Evolutionary conservation across 2,329 filamentous ascomycete species (phyloP).

Genomic region (Lasiodiplodia gonubiensis): DNA sequence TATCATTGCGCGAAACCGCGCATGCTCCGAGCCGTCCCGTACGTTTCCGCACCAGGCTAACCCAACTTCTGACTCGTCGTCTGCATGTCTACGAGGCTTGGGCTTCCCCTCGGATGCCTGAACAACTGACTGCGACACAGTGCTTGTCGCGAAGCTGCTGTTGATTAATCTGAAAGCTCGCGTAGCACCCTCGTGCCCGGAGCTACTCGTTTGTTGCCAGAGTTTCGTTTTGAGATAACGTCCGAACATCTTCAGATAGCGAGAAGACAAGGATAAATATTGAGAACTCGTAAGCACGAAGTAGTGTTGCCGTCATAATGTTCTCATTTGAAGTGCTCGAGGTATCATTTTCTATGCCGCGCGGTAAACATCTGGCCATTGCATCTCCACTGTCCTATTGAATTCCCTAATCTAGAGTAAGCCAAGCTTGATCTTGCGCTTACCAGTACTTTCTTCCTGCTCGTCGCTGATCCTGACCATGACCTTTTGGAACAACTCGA

Average conservation of each 20-base stretch:
- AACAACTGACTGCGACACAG: neutral
- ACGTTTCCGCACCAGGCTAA: neutral
- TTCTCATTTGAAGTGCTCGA: neutral
- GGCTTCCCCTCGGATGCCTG: neutral
- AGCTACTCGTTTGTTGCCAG: neutral
- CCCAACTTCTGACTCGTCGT: slow-evolving; percentile 1
- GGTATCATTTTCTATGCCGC: slow-evolving; percentile 6
- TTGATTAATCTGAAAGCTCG: neutral
- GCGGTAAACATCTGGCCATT: neutral
- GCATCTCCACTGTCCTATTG: neutral
- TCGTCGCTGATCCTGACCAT: slow-evolving; percentile 87
- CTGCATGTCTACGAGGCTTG: slow-evolving; percentile 3
- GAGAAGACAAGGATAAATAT: slow-evolving; percentile 4
- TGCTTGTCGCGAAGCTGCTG: neutral
- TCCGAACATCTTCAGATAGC: neutral
- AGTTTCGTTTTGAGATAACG: neutral
- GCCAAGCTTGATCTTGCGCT: slow-evolving; percentile 83
- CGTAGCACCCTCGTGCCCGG: neutral
- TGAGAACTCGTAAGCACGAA: neutral
- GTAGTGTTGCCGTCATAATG: neutral
- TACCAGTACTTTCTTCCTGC: slow-evolving; percentile 93
- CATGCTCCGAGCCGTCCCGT: slow-evolving; percentile 23
- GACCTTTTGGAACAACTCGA: slow-evolving; percentile 93
- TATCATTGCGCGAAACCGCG: slow-evolving; percentile 24
- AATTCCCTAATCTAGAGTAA: slow-evolving; percentile 42